Percentiles rank a stretch among this genome's conserved stretches.
phyloP scores from a whole-genome alignment of 2,329 filamentous ascomycete species.

The Biscogniauxia marginata region DNA sequence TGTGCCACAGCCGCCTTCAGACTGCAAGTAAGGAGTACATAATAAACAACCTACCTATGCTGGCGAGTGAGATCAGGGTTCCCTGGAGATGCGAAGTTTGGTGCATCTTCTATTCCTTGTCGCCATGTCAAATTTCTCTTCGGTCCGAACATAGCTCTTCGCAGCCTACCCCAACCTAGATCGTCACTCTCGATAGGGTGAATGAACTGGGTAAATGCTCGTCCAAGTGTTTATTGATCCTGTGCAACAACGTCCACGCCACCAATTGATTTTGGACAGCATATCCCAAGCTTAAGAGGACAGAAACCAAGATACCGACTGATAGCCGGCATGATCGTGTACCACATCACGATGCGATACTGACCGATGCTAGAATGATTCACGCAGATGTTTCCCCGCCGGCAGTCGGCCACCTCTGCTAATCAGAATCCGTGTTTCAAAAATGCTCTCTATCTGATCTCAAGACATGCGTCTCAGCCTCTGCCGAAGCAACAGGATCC shows the following conservation, averaged over 20 bases:
- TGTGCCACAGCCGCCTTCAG: background rate
- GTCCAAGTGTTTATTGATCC: background rate
- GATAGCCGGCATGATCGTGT: background rate
- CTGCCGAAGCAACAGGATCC: conserved; percentile 1
- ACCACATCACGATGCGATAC: conserved; percentile 6
- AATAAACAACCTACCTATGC: background rate
- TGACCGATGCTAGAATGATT: conserved; percentile 2
- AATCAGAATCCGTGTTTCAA: background rate
- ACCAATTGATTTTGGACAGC: background rate
- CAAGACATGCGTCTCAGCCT: conserved; percentile 1
- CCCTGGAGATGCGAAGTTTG: background rate
- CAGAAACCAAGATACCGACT: background rate
- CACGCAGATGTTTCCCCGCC: conserved; percentile 2
- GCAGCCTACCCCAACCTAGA: background rate
- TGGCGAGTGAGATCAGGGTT: background rate
- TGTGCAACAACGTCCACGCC: background rate
- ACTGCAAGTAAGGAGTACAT: background rate
- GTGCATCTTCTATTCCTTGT: background rate
- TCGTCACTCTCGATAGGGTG: background rate
- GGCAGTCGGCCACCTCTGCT: conserved; percentile 1
- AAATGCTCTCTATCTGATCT: background rate
- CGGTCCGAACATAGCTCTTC: background rate
- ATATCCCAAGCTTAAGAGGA: background rate
- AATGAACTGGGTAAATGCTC: background rate
- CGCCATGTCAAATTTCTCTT: background rate